Conservation (phyloP, 2,329 filamentous ascomycete genomes). For the Diaporthe humulicola region DNA sequence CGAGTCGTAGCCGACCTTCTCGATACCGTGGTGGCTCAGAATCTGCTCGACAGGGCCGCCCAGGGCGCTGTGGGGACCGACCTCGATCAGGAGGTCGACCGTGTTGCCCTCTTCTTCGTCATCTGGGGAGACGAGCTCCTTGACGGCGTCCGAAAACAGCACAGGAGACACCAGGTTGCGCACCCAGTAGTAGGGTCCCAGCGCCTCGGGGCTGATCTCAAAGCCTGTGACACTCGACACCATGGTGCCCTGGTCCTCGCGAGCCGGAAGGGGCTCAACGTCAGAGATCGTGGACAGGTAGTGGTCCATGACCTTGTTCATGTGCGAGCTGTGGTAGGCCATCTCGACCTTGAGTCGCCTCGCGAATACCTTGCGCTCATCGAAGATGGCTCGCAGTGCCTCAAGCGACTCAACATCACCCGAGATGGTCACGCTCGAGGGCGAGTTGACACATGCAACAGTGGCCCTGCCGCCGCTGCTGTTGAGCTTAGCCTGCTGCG, state of each 20-base stretch:
- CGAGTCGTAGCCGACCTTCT: constrained; percentile 52
- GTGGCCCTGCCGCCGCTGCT: constrained; percentile 32
- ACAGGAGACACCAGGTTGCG: constrained; percentile 37
- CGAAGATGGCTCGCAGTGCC: constrained; percentile 41
- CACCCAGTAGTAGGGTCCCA: constrained; percentile 43
- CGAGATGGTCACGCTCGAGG: constrained; percentile 51
- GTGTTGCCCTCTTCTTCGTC: constrained; percentile 38
- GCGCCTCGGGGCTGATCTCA: constrained; percentile 34
- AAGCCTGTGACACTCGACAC: constrained; percentile 34
- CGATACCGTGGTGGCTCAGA: constrained; percentile 43
- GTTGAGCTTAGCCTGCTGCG: constrained; percentile 16
- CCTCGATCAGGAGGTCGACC: constrained; percentile 49
- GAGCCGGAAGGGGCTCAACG: constrained; percentile 42
- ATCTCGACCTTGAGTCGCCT: constrained; percentile 40
- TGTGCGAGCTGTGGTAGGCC: constrained; percentile 42
- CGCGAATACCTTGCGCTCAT: constrained; percentile 47
- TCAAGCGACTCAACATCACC: constrained; percentile 48
- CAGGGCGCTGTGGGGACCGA: constrained; percentile 48
- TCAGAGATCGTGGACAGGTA: constrained; percentile 48
- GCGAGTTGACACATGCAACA: constrained; percentile 41
- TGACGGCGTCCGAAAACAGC: constrained; percentile 34
- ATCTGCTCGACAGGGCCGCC: constrained; percentile 48
- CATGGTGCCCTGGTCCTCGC: constrained; percentile 34
- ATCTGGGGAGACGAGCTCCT: constrained; percentile 36
- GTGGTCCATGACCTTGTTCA: constrained; percentile 44